Evolutionary conservation across 352 stramenopile species (phyloP), one percentile per base, ranked within the genome.

Genomic region (Peronospora belbahrii): DNA sequence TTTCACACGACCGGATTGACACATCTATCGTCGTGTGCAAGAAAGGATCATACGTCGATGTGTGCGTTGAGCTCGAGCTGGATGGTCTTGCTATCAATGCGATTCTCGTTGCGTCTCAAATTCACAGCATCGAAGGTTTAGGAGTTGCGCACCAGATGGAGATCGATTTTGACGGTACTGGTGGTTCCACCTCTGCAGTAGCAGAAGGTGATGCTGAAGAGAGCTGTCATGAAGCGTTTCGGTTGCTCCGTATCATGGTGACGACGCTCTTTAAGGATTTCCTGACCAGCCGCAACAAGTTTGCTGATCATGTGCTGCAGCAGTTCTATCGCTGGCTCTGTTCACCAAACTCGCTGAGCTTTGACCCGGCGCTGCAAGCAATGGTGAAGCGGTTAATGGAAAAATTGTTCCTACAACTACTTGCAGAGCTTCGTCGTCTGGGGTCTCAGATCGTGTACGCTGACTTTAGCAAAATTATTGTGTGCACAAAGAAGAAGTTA

Each of bases 361-460:
- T 96, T 62, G 93, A 99, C 51, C 95, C 96, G 4, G 80, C 83
- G 7, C 70, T 99, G 23, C 86, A 98, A 38, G 73, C 89, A 0
- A 80, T 97, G 32, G 84, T 99, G 2, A 92, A 97, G 50, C 73
- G 80, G 3, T 59, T 99, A 4, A 99, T 98, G 95, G 88, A 96
- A 47, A 95, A 96, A 52, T 75, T 97, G 10, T 90, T 95, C 24
- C 47, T 85, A 28, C 74, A 96, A 56, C 59, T 99, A 45, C 74
- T 99, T 10, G 83, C 83, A 7, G 92, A 98, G 50, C 78, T 99
- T 20, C 74, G 95, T 17, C 80, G 93, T 4, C 69, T 99, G 6
- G 97, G 96, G 8, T 93, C 89, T 4, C 80, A 85, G 18, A 91
- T 99, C 38, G 82, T 99, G 20, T 97, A 95, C 35, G 80, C 80